Base-by-base conservation (phyloP, 345 rosid genomes). In the Fremontodendron californicum region DNA sequence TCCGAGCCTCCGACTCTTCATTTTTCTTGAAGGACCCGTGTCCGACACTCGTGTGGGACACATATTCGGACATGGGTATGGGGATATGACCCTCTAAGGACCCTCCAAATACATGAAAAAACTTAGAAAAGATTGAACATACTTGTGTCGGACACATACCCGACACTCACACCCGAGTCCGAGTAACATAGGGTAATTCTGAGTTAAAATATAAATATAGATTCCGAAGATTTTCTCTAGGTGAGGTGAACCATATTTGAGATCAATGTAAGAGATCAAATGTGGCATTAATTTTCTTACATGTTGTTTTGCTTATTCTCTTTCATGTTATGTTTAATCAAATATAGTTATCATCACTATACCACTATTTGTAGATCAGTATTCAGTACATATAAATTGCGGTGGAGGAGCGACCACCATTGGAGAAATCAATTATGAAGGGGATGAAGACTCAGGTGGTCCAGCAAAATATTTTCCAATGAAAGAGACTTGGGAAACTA, bases 361-460 rank as follows among this genome's bases (percentile, higher is more conserved):
- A 42, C 5, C 15, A 62, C 25, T 45, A 3, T 64, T 29, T 4
- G 72, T 35, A 84, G 87, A 82, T 73, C 16, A 42, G 12, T 68
- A 78, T 62, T 77, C 83, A 35, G 52, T 87, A 73, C 78, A 81
- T 39, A 80, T 89, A n/a, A 85, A 89, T 74, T 89, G 87, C 69
- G 92, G 92, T 3, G 90, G 92, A 27, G 70, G 75, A 45, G 89
- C 81, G 9, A 62, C 55, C 6, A 51, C 70, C 6, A 40, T 63
- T 55, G 77, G 78, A 23, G 78, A 73, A 33, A 81, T 79, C 80
- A 31, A 31, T 18, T 87, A 85, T 35, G 77, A 77, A 16, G 89
- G 83, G 19, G 92, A 89, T 78, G 35, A 31, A 61, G 69, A 71
- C 16, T 18, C 66, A 37, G 83, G 80, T 43, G 85, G 88, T 43